Base-by-base conservation (phyloP, 148 eudicot genomes). In the Amaranthus hypochondriacus region DNA sequence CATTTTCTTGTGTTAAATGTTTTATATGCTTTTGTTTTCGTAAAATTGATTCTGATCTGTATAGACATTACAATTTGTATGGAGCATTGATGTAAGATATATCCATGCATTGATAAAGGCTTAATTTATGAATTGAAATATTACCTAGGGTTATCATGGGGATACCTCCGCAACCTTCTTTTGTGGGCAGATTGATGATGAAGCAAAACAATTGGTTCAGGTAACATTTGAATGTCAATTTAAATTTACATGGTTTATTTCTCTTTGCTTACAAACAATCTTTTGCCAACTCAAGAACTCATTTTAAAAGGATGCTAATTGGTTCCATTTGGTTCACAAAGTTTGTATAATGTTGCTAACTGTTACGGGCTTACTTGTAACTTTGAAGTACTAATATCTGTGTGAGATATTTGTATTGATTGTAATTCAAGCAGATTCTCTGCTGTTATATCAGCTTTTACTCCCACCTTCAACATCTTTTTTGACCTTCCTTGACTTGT, bases 111-210 rank as follows among this genome's bases (percentile, higher is more conserved):
- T 54, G 46, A 42, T 42, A 18, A 47, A 48, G 12, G 53, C 5
- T 21, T 63, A 39, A 28, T 8, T 11, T 10, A 46, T 28, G 4
- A 12, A 60, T 42, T 71, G 52, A 6, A 49, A 42, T 53, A 15
- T 52, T 71, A 28, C 71, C 73, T 88, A 96, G 99, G 97, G 97
- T 73, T 92, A 96, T 85, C 99, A 96, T 84, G 97, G 99, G 47
- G 99, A 96, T 81, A 96, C 99, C 73, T 92, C 99, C 42, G 86
- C 89, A 39, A 96, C 96, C 49, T 96, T 81, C 83, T 96, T 85
- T 72, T 93, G 95, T 80, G 99, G 97, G 68, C 86, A 90, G 28
- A 91, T 96, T 62, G 85, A 85, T 74, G 91, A 89, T 42, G 81
- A 86, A 73, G 94, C 96, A 47, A 92, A 78, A 81, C 92, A 90